Evolutionary conservation across 2,329 filamentous ascomycete genomes (phyloP).

Genomic region (Colletotrichum liaoningense): DNA sequence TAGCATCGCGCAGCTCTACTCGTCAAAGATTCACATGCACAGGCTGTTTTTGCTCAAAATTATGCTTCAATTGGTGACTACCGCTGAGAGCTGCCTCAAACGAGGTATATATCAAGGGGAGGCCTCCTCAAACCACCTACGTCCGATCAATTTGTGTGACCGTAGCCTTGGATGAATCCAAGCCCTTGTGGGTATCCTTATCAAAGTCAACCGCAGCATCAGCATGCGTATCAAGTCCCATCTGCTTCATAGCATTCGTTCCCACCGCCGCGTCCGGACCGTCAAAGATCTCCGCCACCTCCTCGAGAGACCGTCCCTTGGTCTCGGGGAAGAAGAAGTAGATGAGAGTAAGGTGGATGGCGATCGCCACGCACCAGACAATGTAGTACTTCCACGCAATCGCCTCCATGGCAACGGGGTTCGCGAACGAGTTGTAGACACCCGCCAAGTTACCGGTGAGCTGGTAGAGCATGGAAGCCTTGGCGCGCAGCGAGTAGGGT

Average conservation of each 20-base stretch:
- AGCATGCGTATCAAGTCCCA: neutral
- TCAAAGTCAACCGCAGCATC: neutral
- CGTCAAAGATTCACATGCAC: neutral
- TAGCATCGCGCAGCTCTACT: neutral
- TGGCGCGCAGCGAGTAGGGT: slow-evolving; percentile 36
- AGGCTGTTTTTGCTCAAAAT: neutral
- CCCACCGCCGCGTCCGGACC: neutral
- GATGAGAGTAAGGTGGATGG: slow-evolving; percentile 43
- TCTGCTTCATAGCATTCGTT: neutral
- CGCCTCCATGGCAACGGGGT: slow-evolving; percentile 48
- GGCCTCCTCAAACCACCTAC: neutral
- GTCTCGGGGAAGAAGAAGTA: slow-evolving; percentile 50
- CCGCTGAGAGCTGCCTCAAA: neutral
- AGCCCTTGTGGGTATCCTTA: neutral
- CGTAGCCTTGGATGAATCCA: neutral
- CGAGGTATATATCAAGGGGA: neutral
- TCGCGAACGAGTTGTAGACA: slow-evolving; percentile 47
- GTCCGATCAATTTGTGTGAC: neutral
- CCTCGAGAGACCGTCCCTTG: slow-evolving; percentile 32
- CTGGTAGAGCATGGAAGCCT: slow-evolving; percentile 29
- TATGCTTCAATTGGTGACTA: neutral
- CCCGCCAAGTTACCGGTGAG: slow-evolving; percentile 39
- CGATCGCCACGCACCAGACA: slow-evolving; percentile 48
- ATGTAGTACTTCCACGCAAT: slow-evolving; percentile 54
- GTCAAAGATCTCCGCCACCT: slow-evolving; percentile 6